Conservation (phyloP, 345 rosid species). For the Rubroshorea leprosula region DNA sequence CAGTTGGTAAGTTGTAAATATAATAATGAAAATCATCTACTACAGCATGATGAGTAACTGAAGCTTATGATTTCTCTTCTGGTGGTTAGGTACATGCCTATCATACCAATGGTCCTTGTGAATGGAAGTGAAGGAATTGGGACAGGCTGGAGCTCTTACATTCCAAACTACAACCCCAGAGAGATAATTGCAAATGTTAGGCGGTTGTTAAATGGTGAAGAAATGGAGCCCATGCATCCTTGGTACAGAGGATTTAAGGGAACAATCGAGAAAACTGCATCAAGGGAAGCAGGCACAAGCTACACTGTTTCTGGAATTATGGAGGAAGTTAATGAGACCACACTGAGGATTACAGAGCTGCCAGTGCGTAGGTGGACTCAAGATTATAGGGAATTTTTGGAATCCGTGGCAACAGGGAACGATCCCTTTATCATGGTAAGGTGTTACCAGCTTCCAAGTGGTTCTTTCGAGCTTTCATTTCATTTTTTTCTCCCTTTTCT, state of each 20-base stretch:
- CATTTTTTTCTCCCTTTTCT: slow-evolving; percentile 8
- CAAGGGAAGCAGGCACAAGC: slow-evolving; percentile 60
- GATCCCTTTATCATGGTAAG: slow-evolving; percentile 59
- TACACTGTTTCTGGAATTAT: slow-evolving; percentile 57
- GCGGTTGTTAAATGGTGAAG: slow-evolving; percentile 60
- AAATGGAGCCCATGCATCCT: slow-evolving; percentile 88
- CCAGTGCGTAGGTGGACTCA: slow-evolving; percentile 92
- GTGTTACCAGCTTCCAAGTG: background rate
- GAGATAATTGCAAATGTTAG: slow-evolving; percentile 71
- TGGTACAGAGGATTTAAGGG: slow-evolving; percentile 93
- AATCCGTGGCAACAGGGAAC: slow-evolving; percentile 27
- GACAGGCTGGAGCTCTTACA: slow-evolving; percentile 88
- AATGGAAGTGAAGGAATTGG: slow-evolving; percentile 99
- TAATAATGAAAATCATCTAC: background rate
- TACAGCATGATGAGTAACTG: background rate
- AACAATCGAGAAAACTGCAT: slow-evolving; percentile 63
- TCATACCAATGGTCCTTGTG: slow-evolving; percentile 79
- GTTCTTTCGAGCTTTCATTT: background rate
- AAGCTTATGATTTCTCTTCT: no score
- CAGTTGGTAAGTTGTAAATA: slow-evolving; percentile 49
- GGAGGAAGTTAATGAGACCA: slow-evolving; percentile 66
- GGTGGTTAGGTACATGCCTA: slow-evolving; percentile 71
- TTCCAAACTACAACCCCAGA: slow-evolving; percentile 88
- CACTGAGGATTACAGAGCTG: slow-evolving; percentile 65
- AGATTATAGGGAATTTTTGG: slow-evolving; percentile 65